Evolutionary conservation across 2,329 filamentous ascomycete genomes (phyloP).

Genomic region (Lasiodiplodia sp.): DNA sequence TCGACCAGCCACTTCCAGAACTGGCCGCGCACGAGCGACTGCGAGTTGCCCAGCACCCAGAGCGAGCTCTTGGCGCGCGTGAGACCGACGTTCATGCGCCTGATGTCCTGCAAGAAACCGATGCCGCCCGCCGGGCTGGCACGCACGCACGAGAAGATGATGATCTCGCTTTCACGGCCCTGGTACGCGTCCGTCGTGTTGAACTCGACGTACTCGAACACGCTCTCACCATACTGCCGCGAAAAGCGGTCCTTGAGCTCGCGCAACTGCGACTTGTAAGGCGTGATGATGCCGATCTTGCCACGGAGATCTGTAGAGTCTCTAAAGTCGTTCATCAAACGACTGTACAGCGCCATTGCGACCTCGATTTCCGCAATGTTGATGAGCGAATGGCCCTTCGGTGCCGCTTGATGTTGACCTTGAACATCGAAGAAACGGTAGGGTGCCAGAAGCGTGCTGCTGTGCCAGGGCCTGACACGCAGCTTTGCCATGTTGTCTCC

Average conservation of each 20-base stretch:
- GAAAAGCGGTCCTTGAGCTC: slow-evolving; percentile 80
- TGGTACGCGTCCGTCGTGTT: slow-evolving; percentile 99
- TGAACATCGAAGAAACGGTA: slow-evolving; percentile 98
- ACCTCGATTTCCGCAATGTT: slow-evolving; percentile 88
- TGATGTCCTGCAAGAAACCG: slow-evolving; percentile 97
- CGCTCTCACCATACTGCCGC: slow-evolving; percentile 73
- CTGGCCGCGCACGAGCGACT: slow-evolving; percentile 82
- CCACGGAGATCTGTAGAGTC: slow-evolving; percentile 69
- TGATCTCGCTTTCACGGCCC: slow-evolving; percentile 94
- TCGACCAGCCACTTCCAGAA: slow-evolving; percentile 90
- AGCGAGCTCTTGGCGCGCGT: slow-evolving; percentile 96
- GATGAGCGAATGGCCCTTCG: slow-evolving; percentile 85
- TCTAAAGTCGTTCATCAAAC: slow-evolving; percentile 75
- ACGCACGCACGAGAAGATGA: slow-evolving; percentile 98
- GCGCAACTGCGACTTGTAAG: slow-evolving; percentile 91
- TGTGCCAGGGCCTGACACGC: slow-evolving; percentile 84
- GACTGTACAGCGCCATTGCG: slow-evolving; percentile 82
- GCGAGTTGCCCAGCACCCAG: slow-evolving; percentile 94
- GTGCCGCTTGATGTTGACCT: slow-evolving; percentile 82
- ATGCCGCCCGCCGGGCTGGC: slow-evolving; percentile 93
- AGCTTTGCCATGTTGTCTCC: slow-evolving; percentile 81
- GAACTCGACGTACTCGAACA: slow-evolving; percentile 87
- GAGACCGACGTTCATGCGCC: slow-evolving; percentile 98
- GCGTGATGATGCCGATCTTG: slow-evolving; percentile 96
- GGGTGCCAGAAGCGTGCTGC: slow-evolving; percentile 79